phyloP scores from a whole-genome alignment of 176 grass and related monocot species.

The Zizania latifolia region DNA sequence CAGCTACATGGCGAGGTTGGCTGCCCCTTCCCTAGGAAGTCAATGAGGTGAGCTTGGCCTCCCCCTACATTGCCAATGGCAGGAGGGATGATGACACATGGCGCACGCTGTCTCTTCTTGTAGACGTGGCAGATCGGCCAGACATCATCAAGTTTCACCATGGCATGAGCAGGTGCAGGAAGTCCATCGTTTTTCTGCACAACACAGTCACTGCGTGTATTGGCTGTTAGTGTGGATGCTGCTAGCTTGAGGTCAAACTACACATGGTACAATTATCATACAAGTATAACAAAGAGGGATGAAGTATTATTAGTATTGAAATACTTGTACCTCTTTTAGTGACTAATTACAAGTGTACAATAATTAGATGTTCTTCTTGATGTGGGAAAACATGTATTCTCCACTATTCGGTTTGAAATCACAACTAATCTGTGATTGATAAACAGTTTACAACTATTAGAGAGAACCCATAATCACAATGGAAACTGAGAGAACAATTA shows the following conservation, averaged over 20 bases:
- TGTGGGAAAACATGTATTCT: too few relatives aligned
- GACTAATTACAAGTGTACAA: too few relatives aligned
- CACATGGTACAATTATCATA: not conserved
- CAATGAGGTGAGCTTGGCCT: not conserved
- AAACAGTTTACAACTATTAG: too few relatives aligned
- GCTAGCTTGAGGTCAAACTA: not conserved
- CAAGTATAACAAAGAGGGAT: too few relatives aligned
- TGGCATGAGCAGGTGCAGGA: not conserved
- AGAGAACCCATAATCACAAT: too few relatives aligned
- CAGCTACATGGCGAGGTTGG: not conserved
- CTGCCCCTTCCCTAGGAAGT: not conserved
- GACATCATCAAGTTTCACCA: not conserved
- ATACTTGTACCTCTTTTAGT: too few relatives aligned
- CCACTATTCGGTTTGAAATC: too few relatives aligned
- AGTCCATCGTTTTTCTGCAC: not conserved
- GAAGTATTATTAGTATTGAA: too few relatives aligned
- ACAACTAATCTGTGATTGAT: too few relatives aligned
- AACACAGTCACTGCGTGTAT: not conserved
- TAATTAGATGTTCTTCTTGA: too few relatives aligned
- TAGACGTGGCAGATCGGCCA: not conserved
- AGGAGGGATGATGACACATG: not conserved
- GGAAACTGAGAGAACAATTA: too few relatives aligned
- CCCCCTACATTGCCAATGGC: not conserved
- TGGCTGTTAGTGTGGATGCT: not conserved
- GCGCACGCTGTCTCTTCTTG: not conserved